Evolutionary conservation across 805 yeast species (phyloP), one percentile per base, ranked within the genome.

Genomic region (Candida nitratophila): DNA sequence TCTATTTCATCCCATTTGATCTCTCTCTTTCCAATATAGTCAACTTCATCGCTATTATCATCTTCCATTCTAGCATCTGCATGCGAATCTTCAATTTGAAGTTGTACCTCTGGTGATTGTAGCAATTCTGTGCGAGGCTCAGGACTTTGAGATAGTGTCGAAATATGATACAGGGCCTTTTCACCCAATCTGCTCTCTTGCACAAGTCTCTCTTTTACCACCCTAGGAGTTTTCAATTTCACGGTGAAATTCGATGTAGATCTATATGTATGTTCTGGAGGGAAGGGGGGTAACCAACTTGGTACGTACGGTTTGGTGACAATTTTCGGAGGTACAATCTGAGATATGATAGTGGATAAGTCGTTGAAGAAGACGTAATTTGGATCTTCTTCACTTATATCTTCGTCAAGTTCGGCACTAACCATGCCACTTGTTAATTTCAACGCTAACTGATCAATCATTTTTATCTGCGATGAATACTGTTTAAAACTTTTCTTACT

Each of bases 191-290:
- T 70, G 27, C 95, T 86, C 59, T 91, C 97, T 41, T 79, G 81
- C 2, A 87, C 90, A 42, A 90, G 68, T 53, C 77, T 76, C 44
- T 84, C 77, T 49, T 91, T 71, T 44, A 91, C 71, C 45, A 75
- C 68, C 50, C 83, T 77, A 47, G 90, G 86, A 55, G 87, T 91
- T 1, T 81, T 75, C 15, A 81, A 64, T 19, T 81, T 70, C 21
- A 77, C 68, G 44, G 81, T 72, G 58, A 69, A 89, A 49, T 73
- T 72, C 0, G 96, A 84, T 0, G 96, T 85, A 44, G 81, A 76
- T 61, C 78, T 80, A 59, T 84, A 91, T 0, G 98, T 91, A 62
- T 90, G 95, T 55, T 88, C 96, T 0, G 98, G 96, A 1, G 99
- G 99, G 26, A 91, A 70, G 12, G 79, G 79, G 0, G 99, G 99